Conservation (phyloP, 1,284 basidiomycete species). For the Neolentinus lepideus region DNA sequence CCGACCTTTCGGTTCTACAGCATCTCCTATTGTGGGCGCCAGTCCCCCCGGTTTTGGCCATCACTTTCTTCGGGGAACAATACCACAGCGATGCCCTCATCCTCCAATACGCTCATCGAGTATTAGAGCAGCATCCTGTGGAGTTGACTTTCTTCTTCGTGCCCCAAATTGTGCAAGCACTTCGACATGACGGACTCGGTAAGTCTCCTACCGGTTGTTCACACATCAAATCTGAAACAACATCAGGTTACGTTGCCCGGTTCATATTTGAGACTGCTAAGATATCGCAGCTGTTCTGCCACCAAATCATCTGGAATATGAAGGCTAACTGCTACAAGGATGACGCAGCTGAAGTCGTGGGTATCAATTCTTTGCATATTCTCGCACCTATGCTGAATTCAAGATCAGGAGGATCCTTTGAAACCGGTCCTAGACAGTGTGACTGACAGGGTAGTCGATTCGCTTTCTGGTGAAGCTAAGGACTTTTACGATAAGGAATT, state of each 20-base stretch:
- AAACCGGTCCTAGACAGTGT: conserved; percentile 92
- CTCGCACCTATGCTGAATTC: not conserved
- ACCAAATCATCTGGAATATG: conserved; percentile 99
- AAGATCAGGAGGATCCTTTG: conserved; percentile 79
- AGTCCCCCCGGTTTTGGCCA: conserved; percentile 82
- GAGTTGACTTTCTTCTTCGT: conserved; percentile 98
- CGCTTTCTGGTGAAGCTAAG: conserved; percentile 87
- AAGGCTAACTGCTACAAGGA: conserved; percentile 97
- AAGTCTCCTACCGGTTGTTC: conserved; percentile 14
- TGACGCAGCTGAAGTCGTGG: conserved; percentile 76
- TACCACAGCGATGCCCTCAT: conserved; percentile 82
- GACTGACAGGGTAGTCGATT: conserved; percentile 76
- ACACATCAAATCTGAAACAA: conserved; percentile 1
- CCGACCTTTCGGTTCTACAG: conserved; percentile 29
- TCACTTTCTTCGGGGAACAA: conserved; percentile 81
- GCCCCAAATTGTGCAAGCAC: conserved; percentile 95
- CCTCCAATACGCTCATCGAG: conserved; percentile 95
- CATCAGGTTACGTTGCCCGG: conserved; percentile 82
- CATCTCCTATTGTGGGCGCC: conserved; percentile 86
- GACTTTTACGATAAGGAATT: conserved; percentile 96
- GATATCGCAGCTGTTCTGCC: conserved; percentile 97
- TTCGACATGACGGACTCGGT: conserved; percentile 87
- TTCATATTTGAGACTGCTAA: conserved; percentile 98
- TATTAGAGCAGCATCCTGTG: conserved; percentile 92
- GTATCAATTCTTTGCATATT: conserved; percentile 17